Percentiles rank a stretch among this genome's conserved stretches.
phyloP scores from a whole-genome alignment of 306 rosid species.

The Trichosanthes cucumerina region DNA sequence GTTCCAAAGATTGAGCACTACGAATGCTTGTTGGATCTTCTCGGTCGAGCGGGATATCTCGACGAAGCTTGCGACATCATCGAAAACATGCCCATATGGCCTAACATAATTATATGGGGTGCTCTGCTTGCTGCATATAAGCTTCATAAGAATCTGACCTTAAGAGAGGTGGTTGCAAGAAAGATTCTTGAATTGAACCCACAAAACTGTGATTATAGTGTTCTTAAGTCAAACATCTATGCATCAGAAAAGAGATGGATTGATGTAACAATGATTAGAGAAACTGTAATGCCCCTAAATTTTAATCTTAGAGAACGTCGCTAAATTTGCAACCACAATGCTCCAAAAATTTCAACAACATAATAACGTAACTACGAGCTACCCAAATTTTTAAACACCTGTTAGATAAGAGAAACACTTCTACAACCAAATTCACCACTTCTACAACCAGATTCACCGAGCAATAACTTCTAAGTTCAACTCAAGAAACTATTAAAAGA shows the following conservation, averaged over 20 bases:
- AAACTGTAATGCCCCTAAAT: too few relatives aligned
- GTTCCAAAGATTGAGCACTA: conserved; percentile 52
- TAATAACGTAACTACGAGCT: too few relatives aligned
- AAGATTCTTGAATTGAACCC: conserved; percentile 47
- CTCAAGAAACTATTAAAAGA: too few relatives aligned
- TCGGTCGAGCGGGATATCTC: conserved; percentile 50
- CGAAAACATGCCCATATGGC: conserved; percentile 43
- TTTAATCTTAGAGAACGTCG: too few relatives aligned
- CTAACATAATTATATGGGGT: conserved; percentile 43
- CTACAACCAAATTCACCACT: too few relatives aligned
- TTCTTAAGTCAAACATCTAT: conserved; percentile 58
- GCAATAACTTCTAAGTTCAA: too few relatives aligned
- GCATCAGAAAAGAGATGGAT: conserved; percentile 50
- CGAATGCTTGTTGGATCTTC: conserved; percentile 62
- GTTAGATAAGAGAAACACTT: too few relatives aligned
- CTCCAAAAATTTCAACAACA: too few relatives aligned
- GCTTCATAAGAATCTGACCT: conserved; percentile 27
- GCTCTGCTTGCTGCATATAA: conserved; percentile 57
- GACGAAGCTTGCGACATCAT: conserved; percentile 36
- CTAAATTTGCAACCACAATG: too few relatives aligned
- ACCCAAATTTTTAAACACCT: too few relatives aligned
- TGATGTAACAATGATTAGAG: conserved; percentile 40
- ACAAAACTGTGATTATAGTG: conserved; percentile 34
- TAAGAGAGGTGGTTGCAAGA: conserved; percentile 50
- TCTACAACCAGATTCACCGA: too few relatives aligned